Base-by-base conservation (phyloP, 2,329 filamentous ascomycete genomes). In the Monosporascus sp. region DNA sequence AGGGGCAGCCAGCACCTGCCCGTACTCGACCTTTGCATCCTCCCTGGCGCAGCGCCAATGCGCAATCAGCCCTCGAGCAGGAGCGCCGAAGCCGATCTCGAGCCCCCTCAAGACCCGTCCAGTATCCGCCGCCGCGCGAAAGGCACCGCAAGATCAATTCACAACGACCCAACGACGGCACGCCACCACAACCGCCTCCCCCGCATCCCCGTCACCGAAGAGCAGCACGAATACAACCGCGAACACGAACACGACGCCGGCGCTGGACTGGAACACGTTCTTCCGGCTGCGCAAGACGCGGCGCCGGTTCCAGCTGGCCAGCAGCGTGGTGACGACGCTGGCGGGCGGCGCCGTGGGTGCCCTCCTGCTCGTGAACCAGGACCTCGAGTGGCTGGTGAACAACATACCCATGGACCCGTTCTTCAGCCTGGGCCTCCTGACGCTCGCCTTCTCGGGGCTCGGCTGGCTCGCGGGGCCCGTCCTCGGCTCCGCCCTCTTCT, bases 401-500 rank as follows among this genome's bases (percentile, higher is more conserved):
- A 84, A 89, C 65, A 81, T 95, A 58, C 90, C 92, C 1, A 78
- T 97, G 53, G 94, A 97, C 70, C 93, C 93, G 1, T 83, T 97
- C 64, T 79, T 97, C 63, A 86, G 91, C 25, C 79, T 97, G 60
- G 93, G 90, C 2, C 68, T 96, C 64, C 85, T 90, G 59, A 91
- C 88, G 8, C 75, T 93, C 57, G 84, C 84, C 15, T 90, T 85
- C 59, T 83, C 87, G 51, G 88, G 85, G n/a, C 76, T 87, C 37
- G 94, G 94, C 5, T 99, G 94, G 94, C 75, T 99, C 47, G 75
- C 85, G 24, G 94, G 94, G 0, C 94, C 94, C 0, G 86, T 87
- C 60, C 69, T 96, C 41, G 94, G 94, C 3, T 90, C 87, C 59
- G 79, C 81, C 8, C 75, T 90, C 5, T 99, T 97, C 73, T 89